Percentiles rank a stretch among this genome's conserved stretches.
These are phyloP conservation scores for Arthroderma sp. DNA, from an alignment of 2,329 filamentous ascomycete genomes.

Conservation along the genomic window DNA sequence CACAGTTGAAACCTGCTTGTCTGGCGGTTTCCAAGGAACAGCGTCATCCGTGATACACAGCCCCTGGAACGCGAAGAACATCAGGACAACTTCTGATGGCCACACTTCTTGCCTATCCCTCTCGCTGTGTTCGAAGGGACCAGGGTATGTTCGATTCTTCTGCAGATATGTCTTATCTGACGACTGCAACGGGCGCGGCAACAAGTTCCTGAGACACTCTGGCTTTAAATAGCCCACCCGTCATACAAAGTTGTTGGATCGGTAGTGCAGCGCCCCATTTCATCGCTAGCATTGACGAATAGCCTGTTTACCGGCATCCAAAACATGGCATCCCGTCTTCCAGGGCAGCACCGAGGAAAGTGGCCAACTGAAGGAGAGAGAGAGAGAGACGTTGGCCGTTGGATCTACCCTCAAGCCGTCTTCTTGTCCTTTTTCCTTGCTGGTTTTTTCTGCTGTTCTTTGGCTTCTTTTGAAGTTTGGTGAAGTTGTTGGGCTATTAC, in stretches of 20 bases:
- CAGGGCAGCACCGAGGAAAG: no score
- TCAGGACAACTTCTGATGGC: not conserved
- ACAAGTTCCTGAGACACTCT: not conserved
- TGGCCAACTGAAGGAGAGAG: not conserved
- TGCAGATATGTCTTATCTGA: not conserved
- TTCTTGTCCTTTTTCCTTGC: no score
- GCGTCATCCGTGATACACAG: slow-evolving; percentile 1
- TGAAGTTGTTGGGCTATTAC: not conserved
- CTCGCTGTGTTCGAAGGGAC: not conserved
- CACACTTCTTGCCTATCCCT: no score
- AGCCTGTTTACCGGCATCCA: no score
- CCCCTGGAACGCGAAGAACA: no score
- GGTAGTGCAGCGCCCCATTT: not conserved
- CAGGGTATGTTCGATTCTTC: not conserved
- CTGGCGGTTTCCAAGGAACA: not conserved
- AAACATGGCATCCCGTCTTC: not conserved
- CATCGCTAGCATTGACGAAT: no score
- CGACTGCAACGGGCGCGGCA: not conserved
- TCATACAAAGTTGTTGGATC: not conserved
- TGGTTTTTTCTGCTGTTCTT: no score
- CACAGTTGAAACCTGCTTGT: not conserved
- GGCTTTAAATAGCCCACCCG: not conserved
- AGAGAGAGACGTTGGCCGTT: not conserved
- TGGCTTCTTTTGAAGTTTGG: no score
- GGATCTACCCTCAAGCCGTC: not conserved